Evolutionary conservation across 805 yeast species (phyloP), one percentile per base, ranked within the genome.

Genomic region (Suhomyces emberorum): DNA sequence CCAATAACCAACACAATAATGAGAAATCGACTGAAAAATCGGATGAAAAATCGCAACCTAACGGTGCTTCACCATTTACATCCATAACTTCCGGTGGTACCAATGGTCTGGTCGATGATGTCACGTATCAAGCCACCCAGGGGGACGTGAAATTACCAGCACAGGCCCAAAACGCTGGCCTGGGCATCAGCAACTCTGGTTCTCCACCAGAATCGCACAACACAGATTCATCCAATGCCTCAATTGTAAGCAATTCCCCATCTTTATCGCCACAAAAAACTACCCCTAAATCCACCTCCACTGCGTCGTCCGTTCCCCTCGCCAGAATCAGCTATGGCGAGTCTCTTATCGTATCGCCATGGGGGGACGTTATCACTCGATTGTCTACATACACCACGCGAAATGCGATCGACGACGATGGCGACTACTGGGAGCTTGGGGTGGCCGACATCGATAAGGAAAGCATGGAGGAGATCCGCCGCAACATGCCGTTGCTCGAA

Each of bases 321-420:
- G 71, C 68, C 38, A 66, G 98, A 38, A 72, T 76, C 38, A 84
- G 95, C 43, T 91, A 80, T 62, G 98, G 98, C 1, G 91, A 88
- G 51, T 74, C 95, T 0, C 66, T 88, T 44, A 79, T 88, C 4
- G 74, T 91, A n/a, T 91, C 85, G 47, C 98, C 98, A 0, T 86
- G 95, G 88, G 98, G 98, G 0, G 70, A 76, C 0, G 69, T 88
- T 2, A 42, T 91, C 3, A 82, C 86, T 1, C 75, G 78, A 30
- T 59, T 57, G 11, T 42, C 44, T 7, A 59, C 48, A 23, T 64
- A 61, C 38, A 43, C 44, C 25, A 68, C 63, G n/a, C 46, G 48
- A 3, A 44, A 51, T 12, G 30, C 27, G 1, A 30, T 23, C 2
- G 52, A 51, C 23, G 41, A 39, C 1, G 64, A 59, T 3, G 69